Evolutionary conservation across 495 filamentous ascomycete species (phyloP), one percentile per base, ranked within the genome.

Genomic region (Trichoderma reesei): DNA sequence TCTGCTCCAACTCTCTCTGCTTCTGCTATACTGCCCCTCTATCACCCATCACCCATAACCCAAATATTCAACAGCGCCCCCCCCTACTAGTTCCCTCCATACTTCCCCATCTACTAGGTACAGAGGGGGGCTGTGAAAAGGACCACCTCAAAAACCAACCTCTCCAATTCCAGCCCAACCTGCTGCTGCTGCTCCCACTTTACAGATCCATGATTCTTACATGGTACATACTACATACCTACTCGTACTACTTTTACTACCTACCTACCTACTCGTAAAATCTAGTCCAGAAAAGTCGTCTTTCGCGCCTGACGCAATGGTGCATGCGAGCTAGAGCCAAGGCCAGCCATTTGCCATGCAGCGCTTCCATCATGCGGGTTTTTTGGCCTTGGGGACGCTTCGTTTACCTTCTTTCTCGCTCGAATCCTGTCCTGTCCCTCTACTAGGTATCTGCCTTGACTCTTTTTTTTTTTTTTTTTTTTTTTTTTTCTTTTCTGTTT

Each of bases 261-360:
- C n/a, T n/a, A n/a, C n/a, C n/a, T n/a, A n/a, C n/a, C n/a, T n/a
- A n/a, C n/a, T n/a, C n/a, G n/a, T n/a, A n/a, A n/a, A n/a, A n/a
- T n/a, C n/a, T n/a, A n/a, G n/a, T n/a, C n/a, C n/a, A n/a, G n/a
- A n/a, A n/a, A n/a, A n/a, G n/a, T n/a, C n/a, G n/a, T n/a, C n/a
- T n/a, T n/a, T n/a, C n/a, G n/a, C n/a, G n/a, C 51, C 51, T 56
- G 51, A 56, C 51, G 51, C 51, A 56, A 56, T 56, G 13, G 51
- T 56, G 51, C 51, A 56, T n/a, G 51, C 51, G n/a, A 18, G 46
- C 46, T 51, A 51, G 46, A n/a, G n/a, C n/a, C n/a, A n/a, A n/a
- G n/a, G n/a, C n/a, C n/a, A n/a, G n/a, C n/a, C n/a, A n/a, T n/a
- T n/a, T n/a, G n/a, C n/a, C n/a, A n/a, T n/a, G n/a, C n/a, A n/a